Evolutionary conservation across 2,329 filamentous ascomycete species (phyloP), one percentile per base, ranked within the genome.

Genomic region (Nannizziopsis arthrosporioides): DNA sequence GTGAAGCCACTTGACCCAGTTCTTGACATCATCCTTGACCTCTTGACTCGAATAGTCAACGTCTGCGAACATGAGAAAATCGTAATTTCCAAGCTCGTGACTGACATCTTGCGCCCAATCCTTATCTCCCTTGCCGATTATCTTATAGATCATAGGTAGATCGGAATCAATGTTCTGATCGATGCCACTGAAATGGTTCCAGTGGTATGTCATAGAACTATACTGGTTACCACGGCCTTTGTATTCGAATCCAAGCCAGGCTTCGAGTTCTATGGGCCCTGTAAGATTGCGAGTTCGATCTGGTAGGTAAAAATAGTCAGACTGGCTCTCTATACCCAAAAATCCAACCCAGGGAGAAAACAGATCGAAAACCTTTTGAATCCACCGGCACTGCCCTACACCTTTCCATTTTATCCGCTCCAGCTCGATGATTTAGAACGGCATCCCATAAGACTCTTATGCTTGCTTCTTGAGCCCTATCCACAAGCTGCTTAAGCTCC

Each of bases 371-470:
- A 69, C 69, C 53, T 48, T 76, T 61, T 0, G 68, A 61, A 58
- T 85, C 75, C 18, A 85, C 82, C 61, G 81, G 78, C 39, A 82
- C 72, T 1, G 78, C 80, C 50, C 68, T 65, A 49, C 75, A 81
- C 47, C 73, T 73, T 59, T 85, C 82, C 19, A 73, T 78, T 44
- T 70, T 70, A 59, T 86, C 82, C 5, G 79, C 82, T 2, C 75
- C 81, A 2, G 81, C 80, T 60, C 82, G 84, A 60, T 85, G 82
- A 57, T 85, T 86, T 39, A 85, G 66, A 5, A 87, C 81, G 1
- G 80, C 78, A 61, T 85, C 82, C 72, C 80, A 85, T 54, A 83
- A 73, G 0, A 84, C 56, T 0, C 74, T 73, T 7, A 85, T 68
- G 0, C 73, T 75, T 18, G 73, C 55, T 34, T 73, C 64, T 44